Conservation (phyloP, 108 stramenopile species). For the Nitzschia sp. region DNA sequence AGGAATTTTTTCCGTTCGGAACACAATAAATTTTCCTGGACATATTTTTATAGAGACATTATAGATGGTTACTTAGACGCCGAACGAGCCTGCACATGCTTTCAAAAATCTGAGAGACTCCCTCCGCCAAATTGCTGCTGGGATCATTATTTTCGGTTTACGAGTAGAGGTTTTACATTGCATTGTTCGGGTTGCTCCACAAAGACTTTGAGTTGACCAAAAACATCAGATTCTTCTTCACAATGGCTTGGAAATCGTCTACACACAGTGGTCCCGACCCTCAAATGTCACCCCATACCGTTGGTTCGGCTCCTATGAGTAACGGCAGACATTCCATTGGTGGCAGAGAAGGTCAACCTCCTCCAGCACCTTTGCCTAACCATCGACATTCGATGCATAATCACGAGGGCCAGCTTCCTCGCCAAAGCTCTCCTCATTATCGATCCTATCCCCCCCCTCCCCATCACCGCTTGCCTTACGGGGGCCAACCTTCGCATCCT, state of each 20-base stretch:
- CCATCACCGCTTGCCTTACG: neutral
- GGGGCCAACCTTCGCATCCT: neutral
- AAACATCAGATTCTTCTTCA: no score
- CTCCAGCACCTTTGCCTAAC: neutral
- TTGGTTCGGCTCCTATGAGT: neutral
- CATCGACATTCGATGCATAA: neutral
- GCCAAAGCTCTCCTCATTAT: neutral
- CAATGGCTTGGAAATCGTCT: slow-evolving; percentile 4
- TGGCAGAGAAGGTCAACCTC: neutral
- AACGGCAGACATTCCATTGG: neutral
- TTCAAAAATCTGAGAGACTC: no score
- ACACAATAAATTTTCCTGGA: no score
- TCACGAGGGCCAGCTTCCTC: neutral
- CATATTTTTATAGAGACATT: no score
- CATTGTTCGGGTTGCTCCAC: no score
- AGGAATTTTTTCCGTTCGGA: no score
- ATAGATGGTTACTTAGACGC: no score
- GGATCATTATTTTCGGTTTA: no score
- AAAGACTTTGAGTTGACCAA: no score
- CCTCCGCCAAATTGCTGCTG: no score
- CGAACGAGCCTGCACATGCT: no score
- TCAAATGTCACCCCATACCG: neutral
- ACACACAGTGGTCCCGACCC: neutral
- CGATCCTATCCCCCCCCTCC: slow-evolving; percentile 5
- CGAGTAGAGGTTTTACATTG: no score